Base-by-base conservation (phyloP, 1,139 yeast genomes). In the Neolecta irregularis region DNA sequence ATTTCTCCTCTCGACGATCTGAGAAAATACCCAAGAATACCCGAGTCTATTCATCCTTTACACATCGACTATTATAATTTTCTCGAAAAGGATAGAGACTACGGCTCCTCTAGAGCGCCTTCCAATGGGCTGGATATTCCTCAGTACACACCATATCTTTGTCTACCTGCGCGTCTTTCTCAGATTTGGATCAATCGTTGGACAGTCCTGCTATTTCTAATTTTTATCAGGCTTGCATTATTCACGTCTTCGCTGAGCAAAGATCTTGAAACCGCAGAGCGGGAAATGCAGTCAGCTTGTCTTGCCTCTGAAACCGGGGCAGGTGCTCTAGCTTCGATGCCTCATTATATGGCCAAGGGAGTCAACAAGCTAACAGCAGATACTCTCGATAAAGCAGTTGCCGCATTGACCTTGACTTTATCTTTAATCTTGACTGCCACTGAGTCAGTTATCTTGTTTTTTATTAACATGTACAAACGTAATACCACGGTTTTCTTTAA, bases 371-470 rank as follows among this genome's bases (percentile, higher is more conserved):
- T 75, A 37, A 52, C 77, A 1, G 58, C 62, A 2, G 52, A 58
- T 15, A 53, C 67, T 0, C 50, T 77, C 33, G 60, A 64, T 17
- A 60, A 61, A 23, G 52, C 72, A 0, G 64, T 73, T 18, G 48
- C 55, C 2, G 70, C 65, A 1, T 54, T 69, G 4, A 47, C 64
- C 18, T 48, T 54, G 2, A 46, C 63, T 2, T 37, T 70, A 23
- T 50, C 60, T 2, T 42, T 72, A 24, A 46, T 69, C 11, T 52
- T 79, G 0, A 62, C 69, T 0, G 74, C 74, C 0, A 58, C 74
- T 9, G 74, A 78, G 46, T 63, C 66, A 32, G 45, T 83, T 24
- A 52, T 79, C 0, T 49, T 70, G 7, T 83, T 88, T 49, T 61
- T 72, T 17, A 56, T 88, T 12, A 83, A 80, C 29, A 48, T 85